Percentiles rank a stretch among this genome's conserved stretches.
These are phyloP conservation scores for Metschnikowia vanudenii DNA, from an alignment of 805 yeast species.

Conservation along the genomic window DNA sequence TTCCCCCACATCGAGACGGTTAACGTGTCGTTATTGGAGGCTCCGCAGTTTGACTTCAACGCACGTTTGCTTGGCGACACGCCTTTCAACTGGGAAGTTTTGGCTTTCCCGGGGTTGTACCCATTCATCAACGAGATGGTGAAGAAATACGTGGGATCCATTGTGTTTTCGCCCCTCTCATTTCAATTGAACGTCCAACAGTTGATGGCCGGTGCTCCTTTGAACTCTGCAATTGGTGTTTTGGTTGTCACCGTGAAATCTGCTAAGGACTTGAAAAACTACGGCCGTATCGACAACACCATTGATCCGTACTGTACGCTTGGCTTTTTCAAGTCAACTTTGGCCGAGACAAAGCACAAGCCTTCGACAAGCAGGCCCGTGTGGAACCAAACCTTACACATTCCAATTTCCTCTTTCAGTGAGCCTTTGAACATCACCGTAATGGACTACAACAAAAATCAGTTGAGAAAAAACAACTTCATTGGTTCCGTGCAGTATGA, in stretches of 20 bases:
- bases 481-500: slow-evolving; percentile 78
- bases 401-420: slow-evolving; percentile 70
- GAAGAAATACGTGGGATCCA: slow-evolving; percentile 82
- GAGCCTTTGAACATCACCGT: slow-evolving; percentile 77
- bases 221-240: slow-evolving; percentile 84
- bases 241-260: slow-evolving; percentile 63
- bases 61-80: slow-evolving; percentile 75
- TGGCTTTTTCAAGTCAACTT: slow-evolving; percentile 55
- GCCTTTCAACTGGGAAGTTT: slow-evolving; percentile 81
- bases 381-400: slow-evolving; percentile 77
- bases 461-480: slow-evolving; percentile 68
- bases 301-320: slow-evolving; percentile 86
- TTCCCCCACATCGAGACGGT: slow-evolving; percentile 94
- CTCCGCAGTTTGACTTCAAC: slow-evolving; percentile 86
- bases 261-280: slow-evolving; percentile 69
- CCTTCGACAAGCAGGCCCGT: slow-evolving; percentile 67
- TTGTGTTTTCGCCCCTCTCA: slow-evolving; percentile 85
- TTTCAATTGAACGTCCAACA: slow-evolving; percentile 92
- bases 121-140: slow-evolving; percentile 83
- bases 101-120: slow-evolving; percentile 82
- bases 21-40: slow-evolving; percentile 77
- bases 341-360: slow-evolving; percentile 69
- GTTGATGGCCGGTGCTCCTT: slow-evolving; percentile 76
- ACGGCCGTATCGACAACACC: slow-evolving; percentile 70
- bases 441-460: slow-evolving; percentile 67